Evolutionary conservation across 176 grass and related monocot genomes (phyloP).

Genomic region (Triticum aestivum): IWGSC_CS_RefSeq_v2.1 NC_057794.1:233967973-233968472

Average conservation of each 20-base stretch:
- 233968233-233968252: slow-evolving; percentile 54
- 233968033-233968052: slow-evolving; percentile 36
- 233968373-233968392: slow-evolving; percentile 28
- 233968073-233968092: slow-evolving; percentile 68
- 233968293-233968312: slow-evolving; percentile 60
- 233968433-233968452: slow-evolving; percentile 70
- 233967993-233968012: slow-evolving; percentile 43
- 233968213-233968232: slow-evolving; percentile 86
- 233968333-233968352: slow-evolving; percentile 52
- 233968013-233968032: slow-evolving; percentile 27
- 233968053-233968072: slow-evolving; percentile 51
- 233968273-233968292: slow-evolving; percentile 55
- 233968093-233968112: slow-evolving; percentile 89
- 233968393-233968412: slow-evolving; percentile 49
- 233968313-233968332: slow-evolving; percentile 63
- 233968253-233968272: slow-evolving; percentile 43
- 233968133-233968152: slow-evolving; percentile 36
- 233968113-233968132: slow-evolving; percentile 57
- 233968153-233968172: slow-evolving; percentile 40
- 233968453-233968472: slow-evolving; percentile 52
- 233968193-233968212: slow-evolving; percentile 89
- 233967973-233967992: slow-evolving; percentile 32
- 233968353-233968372: slow-evolving; percentile 51
- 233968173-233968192: slow-evolving; percentile 45
- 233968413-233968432: slow-evolving; percentile 57